A percentile compares a stretch with the other conserved stretches of the same genome.
Conservation (phyloP, 176 grass and related monocot species). For the Musa acuminata region DNA sequence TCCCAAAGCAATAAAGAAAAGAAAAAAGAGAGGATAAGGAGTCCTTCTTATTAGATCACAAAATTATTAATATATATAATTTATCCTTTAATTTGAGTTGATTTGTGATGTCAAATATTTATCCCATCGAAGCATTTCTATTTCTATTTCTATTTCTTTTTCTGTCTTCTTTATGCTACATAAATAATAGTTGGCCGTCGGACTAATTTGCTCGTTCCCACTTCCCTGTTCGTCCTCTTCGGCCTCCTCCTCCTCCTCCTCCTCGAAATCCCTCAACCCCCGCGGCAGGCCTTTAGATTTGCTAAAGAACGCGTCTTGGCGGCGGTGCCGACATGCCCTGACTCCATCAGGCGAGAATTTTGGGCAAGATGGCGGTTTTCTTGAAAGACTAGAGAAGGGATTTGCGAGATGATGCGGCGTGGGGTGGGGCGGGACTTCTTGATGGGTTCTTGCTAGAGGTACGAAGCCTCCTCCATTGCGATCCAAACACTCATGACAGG, state of each 20-base stretch:
- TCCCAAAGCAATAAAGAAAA: no score
- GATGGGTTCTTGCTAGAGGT: conserved; percentile 4
- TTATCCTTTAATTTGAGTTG: no score
- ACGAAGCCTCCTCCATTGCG: background rate
- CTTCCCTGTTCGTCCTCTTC: background rate
- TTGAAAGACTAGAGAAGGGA: background rate
- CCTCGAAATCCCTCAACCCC: background rate
- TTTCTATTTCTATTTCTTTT: background rate
- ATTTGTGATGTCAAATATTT: no score
- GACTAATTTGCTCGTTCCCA: background rate
- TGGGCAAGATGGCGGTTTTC: background rate
- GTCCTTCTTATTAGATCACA: no score
- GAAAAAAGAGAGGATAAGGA: no score
- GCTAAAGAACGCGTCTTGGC: background rate
- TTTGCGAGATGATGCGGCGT: background rate
- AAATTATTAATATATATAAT: no score
- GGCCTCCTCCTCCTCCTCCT: background rate
- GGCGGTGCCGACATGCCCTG: background rate
- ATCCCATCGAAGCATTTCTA: no score
- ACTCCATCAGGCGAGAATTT: background rate
- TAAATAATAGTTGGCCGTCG: no score
- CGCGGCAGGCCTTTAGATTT: background rate
- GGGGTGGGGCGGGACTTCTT: background rate
- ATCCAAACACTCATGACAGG: background rate
- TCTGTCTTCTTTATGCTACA: background rate